phyloP scores from a whole-genome alignment of 176 grass and related monocot species.

The Juncus effusus region DNA sequence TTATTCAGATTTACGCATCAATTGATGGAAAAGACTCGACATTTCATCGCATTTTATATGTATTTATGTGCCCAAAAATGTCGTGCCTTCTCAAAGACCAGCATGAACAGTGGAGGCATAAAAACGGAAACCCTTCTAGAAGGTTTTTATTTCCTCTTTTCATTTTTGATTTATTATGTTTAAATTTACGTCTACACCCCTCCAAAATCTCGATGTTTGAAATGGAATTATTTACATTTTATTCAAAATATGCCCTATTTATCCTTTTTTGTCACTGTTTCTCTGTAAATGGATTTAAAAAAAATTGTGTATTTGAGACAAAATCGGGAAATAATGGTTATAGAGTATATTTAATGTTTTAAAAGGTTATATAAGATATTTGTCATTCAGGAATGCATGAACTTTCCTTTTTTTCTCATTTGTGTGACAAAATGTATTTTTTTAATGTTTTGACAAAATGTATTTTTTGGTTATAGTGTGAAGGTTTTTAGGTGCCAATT shows the following conservation, averaged over 20 bases:
- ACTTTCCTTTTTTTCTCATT: too few relatives aligned
- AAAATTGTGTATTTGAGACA: too few relatives aligned
- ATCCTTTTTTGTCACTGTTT: background rate
- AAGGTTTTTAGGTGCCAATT: slow-evolving; percentile 90
- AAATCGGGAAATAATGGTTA: background rate
- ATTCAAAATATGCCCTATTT: background rate
- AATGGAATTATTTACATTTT: background rate
- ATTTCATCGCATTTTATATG: slow-evolving; percentile 70
- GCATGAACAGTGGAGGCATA: slow-evolving; percentile 76
- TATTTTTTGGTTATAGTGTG: slow-evolving; percentile 46
- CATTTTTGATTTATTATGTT: background rate
- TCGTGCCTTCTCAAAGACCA: slow-evolving; percentile 76
- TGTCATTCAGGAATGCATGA: too few relatives aligned
- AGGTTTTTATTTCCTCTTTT: slow-evolving; percentile 38
- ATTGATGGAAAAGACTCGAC: slow-evolving; percentile 42
- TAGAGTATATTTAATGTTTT: background rate
- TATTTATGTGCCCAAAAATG: slow-evolving; percentile 91
- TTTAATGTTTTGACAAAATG: slow-evolving; percentile 18
- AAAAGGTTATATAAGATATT: background rate
- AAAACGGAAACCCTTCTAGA: slow-evolving; percentile 49
- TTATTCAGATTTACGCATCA: slow-evolving; percentile 60
- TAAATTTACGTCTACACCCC: background rate
- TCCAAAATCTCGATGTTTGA: background rate
- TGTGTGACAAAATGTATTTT: background rate
- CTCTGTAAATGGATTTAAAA: too few relatives aligned